Evolutionary conservation across 2,329 filamentous ascomycete genomes (phyloP).

Genomic region (Stemphylium vesicarium): DNA sequence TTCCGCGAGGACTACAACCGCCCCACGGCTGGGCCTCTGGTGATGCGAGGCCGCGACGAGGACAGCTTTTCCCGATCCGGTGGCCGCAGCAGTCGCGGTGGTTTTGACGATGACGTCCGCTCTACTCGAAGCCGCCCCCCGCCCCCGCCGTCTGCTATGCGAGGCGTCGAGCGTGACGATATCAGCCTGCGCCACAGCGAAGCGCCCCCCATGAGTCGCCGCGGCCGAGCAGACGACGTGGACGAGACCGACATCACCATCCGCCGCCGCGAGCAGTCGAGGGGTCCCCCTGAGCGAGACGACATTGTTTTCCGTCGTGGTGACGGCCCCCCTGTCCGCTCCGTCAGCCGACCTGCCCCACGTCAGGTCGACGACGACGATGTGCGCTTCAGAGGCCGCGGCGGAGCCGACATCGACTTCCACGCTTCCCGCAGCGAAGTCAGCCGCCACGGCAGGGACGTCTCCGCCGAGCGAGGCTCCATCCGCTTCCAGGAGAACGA

Average conservation of each 20-base stretch:
- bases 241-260: constrained; percentile 49
- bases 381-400: constrained; percentile 54
- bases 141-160: constrained; percentile 34
- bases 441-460: constrained; percentile 30
- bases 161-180: constrained; percentile 47
- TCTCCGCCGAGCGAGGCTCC: constrained; percentile 35
- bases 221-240: constrained; percentile 43
- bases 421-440: constrained; percentile 32
- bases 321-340: constrained; percentile 43
- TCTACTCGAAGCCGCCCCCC: constrained; percentile 41
- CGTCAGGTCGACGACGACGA: constrained; percentile 54
- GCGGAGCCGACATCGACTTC: constrained; percentile 44
- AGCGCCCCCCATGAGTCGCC: constrained; percentile 26
- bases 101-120: constrained; percentile 52
- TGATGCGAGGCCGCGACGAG: constrained; percentile 54
- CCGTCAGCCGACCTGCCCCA: constrained; percentile 30
- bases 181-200: constrained; percentile 45
- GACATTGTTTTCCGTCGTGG: constrained; percentile 54
- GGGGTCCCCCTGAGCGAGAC: constrained; percentile 41
- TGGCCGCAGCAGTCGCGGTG: constrained; percentile 44
- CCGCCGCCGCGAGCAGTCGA: constrained; percentile 44
- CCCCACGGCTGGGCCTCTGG: constrained; percentile 53
- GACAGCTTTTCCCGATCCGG: constrained; percentile 42
- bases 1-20: constrained; percentile 58
- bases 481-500: constrained; percentile 42